Conservation (phyloP, 176 grass and related monocot genomes). For the Eragrostis curvula region DNA sequence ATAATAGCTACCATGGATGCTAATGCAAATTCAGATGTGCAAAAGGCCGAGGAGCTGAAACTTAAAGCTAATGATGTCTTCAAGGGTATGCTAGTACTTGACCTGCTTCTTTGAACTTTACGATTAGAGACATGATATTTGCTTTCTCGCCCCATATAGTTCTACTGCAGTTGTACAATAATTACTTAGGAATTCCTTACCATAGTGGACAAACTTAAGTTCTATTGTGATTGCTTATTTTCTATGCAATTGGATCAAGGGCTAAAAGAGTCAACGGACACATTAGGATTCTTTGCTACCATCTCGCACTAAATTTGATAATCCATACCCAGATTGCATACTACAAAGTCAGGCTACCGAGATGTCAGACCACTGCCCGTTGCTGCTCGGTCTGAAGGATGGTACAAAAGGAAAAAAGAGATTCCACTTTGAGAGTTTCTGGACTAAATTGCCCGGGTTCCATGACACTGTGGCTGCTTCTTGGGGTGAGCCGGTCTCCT, state of each 20-base stretch:
- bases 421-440: too few relatives aligned
- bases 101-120: not conserved
- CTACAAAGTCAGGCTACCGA: too few relatives aligned
- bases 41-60: constrained; percentile 81
- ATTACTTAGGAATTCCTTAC: constrained; percentile 21
- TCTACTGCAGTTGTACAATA: constrained; percentile 47
- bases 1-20: constrained; percentile 44
- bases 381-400: too few relatives aligned
- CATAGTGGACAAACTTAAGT: too few relatives aligned
- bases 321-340: too few relatives aligned
- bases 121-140: not conserved
- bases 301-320: constrained; percentile 37
- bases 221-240: constrained; percentile 45
- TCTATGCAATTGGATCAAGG: constrained; percentile 26
- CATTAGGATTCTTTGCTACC: constrained; percentile 52
- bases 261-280: constrained; percentile 46
- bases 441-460: too few relatives aligned
- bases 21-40: constrained; percentile 56
- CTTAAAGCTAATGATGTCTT: constrained; percentile 84
- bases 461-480: too few relatives aligned
- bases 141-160: constrained; percentile 8
- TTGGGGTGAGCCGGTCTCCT: too few relatives aligned
- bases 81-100: constrained; percentile 60
- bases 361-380: too few relatives aligned
- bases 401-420: too few relatives aligned